These are phyloP conservation scores for Sisymbrium altissimum DNA, from an alignment of 345 rosid genomes.

Conservation along the genomic window DNA sequence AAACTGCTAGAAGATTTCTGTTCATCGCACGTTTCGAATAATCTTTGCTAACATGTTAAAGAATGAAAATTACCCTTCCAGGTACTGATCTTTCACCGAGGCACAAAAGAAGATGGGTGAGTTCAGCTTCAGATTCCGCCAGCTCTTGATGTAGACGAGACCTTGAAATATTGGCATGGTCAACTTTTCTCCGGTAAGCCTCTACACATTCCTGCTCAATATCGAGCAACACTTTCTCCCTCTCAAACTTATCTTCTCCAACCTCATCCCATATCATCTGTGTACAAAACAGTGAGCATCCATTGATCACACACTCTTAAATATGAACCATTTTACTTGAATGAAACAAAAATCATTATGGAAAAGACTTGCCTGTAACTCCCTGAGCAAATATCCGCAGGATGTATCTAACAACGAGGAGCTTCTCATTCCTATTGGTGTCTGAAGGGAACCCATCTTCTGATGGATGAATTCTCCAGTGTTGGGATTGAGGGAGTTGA, in stretches of 20 bases:
- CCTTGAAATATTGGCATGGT: constrained; percentile 85
- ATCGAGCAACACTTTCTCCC: constrained; percentile 83
- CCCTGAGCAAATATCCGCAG: constrained; percentile 85
- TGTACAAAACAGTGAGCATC: not conserved
- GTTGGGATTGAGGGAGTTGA: not conserved
- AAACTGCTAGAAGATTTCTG: not conserved
- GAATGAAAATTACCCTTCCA: constrained; percentile 62
- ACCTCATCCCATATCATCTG: constrained; percentile 99
- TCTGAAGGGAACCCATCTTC: constrained; percentile 67
- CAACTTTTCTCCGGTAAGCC: constrained; percentile 92
- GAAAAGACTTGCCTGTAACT: constrained; percentile 67
- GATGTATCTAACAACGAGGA: constrained; percentile 63
- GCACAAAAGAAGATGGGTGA: constrained; percentile 89
- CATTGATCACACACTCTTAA: not conserved
- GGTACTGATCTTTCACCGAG: constrained; percentile 96
- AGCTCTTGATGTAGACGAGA: constrained; percentile 95
- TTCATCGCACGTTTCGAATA: not conserved
- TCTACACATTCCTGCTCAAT: constrained; percentile 90
- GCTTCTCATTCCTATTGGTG: constrained; percentile 63
- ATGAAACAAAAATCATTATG: not conserved
- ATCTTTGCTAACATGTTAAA: constrained; percentile 1
- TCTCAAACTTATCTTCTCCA: constrained; percentile 71
- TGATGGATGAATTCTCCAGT: constrained; percentile 14
- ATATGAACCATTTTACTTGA: not conserved
- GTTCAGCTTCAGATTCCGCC: constrained; percentile 96